Conservation (phyloP, 768 basidiomycete genomes). For the Amanita thiersii region DNA sequence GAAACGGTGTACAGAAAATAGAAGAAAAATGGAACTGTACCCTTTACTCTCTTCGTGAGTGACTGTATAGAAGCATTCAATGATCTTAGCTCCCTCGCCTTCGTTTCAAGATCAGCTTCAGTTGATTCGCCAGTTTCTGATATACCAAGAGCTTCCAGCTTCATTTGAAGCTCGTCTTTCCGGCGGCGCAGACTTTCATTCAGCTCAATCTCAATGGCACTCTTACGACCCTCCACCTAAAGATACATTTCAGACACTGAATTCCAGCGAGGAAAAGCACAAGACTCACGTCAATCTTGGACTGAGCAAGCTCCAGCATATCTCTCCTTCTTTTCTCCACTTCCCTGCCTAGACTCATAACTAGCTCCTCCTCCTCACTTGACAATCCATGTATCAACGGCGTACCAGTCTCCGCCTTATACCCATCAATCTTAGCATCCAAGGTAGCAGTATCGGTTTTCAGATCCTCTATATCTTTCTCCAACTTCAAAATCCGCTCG, state of each 20-base stretch:
- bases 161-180: conserved; percentile 67
- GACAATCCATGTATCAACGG: conserved; percentile 73
- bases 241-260: background rate
- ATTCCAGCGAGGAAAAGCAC: background rate
- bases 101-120: conserved; percentile 58
- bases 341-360: conserved; percentile 65
- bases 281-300: conserved; percentile 58
- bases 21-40: conserved; percentile 20
- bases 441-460: conserved; percentile 63
- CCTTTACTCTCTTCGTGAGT: conserved; percentile 55
- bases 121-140: conserved; percentile 46
- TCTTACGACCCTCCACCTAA: conserved; percentile 70
- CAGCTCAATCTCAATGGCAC: conserved; percentile 84
- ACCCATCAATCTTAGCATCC: conserved; percentile 54
- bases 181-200: conserved; percentile 81
- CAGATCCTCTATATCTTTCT: conserved; percentile 61
- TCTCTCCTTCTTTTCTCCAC: conserved; percentile 68
- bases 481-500: conserved; percentile 52
- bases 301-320: conserved; percentile 59
- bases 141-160: conserved; percentile 56
- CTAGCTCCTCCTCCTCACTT: conserved; percentile 56
- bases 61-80: conserved; percentile 61
- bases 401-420: conserved; percentile 59
- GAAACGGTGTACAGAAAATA: conserved; percentile 1
- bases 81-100: conserved; percentile 58